Evolutionary conservation across 225 moss, liverwort and hornwort species (phyloP).

Genomic region (Sphagnum contortum): DNA sequence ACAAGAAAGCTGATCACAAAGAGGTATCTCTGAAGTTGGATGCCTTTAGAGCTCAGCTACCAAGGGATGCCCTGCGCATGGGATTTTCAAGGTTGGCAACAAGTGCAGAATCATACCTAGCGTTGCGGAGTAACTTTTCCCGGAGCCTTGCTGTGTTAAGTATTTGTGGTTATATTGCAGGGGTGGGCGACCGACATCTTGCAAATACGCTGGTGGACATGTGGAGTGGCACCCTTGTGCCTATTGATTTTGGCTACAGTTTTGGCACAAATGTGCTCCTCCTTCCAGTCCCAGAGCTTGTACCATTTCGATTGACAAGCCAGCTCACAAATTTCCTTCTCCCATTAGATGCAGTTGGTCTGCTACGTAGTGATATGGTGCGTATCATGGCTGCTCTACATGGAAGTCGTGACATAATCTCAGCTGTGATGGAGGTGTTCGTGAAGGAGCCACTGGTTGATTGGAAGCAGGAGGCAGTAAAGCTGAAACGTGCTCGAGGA

Average conservation of each 20-base stretch:
- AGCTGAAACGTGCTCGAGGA: slow-evolving; percentile 32
- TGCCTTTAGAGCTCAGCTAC: slow-evolving; percentile 50
- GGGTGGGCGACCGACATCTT: slow-evolving; percentile 92
- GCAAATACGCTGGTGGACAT: slow-evolving; percentile 80
- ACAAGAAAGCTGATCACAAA: slow-evolving; percentile 43
- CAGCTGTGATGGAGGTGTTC: slow-evolving; percentile 91
- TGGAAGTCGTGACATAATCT: slow-evolving; percentile 53
- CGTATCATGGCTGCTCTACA: slow-evolving; percentile 65
- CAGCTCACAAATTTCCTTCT: slow-evolving; percentile 75
- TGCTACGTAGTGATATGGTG: slow-evolving; percentile 80
- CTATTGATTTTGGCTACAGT: slow-evolving; percentile 97
- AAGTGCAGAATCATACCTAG: slow-evolving; percentile 84
- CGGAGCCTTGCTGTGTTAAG: slow-evolving; percentile 71
- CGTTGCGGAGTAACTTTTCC: slow-evolving; percentile 68
- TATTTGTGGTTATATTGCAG: slow-evolving; percentile 86
- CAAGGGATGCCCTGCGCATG: slow-evolving; percentile 72
- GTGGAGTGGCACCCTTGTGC: slow-evolving; percentile 77
- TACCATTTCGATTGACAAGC: slow-evolving; percentile 74
- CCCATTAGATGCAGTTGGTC: slow-evolving; percentile 62
- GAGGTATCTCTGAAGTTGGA: slow-evolving; percentile 58
- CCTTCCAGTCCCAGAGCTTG: slow-evolving; percentile 86
- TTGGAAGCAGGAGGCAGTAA: slow-evolving; percentile 83
- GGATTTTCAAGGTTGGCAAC: slow-evolving; percentile 82
- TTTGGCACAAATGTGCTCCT: slow-evolving; percentile 89
- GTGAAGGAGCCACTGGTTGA: slow-evolving; percentile 91